These are phyloP conservation scores for Podospora fimiseda DNA, from an alignment of 495 filamentous ascomycete genomes.

Conservation along the genomic window DNA sequence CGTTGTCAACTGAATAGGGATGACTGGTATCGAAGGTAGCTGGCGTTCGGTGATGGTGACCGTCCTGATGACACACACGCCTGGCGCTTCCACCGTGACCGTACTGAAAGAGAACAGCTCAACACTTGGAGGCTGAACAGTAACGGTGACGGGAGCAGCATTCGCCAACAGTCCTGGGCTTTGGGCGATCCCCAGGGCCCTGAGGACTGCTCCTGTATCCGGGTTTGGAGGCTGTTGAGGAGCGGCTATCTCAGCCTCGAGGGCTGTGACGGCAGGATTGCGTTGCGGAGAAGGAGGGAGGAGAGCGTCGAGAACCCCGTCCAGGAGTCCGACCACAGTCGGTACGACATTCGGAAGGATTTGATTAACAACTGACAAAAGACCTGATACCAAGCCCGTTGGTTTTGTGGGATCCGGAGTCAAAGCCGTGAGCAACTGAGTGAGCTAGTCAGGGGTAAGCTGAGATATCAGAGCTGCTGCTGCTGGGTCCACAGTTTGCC, in stretches of 20 bases:
- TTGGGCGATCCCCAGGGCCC: background rate
- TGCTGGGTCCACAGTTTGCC: background rate
- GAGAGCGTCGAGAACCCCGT: background rate
- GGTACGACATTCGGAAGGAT: background rate
- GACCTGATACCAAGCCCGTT: background rate
- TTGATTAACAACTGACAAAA: background rate
- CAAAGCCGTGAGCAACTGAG: background rate
- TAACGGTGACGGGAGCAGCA: too few species aligned
- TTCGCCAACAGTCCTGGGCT: background rate
- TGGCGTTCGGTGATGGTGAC: background rate
- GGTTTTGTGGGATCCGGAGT: background rate
- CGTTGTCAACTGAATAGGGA: too few species aligned
- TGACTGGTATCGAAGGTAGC: background rate
- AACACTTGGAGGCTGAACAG: too few species aligned
- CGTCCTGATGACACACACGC: background rate
- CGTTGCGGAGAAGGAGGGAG: background rate
- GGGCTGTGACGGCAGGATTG: background rate
- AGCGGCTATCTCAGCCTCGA: background rate
- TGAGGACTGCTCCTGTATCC: background rate
- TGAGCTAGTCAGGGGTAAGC: constrained; percentile 1
- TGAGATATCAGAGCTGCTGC: background rate
- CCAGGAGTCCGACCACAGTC: background rate
- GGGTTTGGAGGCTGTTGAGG: background rate
- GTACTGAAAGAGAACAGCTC: background rate
- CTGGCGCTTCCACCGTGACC: background rate